phyloP scores from a whole-genome alignment of 2,329 filamentous ascomycete genomes.

The Eurotiales sp. region DNA sequence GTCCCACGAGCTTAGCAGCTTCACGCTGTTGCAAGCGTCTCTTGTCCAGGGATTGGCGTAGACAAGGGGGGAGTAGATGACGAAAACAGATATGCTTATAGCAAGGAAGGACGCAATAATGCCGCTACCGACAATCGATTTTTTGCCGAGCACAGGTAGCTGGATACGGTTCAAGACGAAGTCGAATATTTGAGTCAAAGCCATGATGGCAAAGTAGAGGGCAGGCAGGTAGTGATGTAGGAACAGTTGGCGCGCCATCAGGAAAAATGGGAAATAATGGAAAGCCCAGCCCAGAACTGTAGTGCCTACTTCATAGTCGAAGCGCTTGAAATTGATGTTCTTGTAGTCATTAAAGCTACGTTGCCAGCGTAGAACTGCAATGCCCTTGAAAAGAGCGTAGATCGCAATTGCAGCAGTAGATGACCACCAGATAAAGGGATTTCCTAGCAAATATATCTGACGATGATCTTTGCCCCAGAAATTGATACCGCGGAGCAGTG shows the following conservation, averaged over 20 bases:
- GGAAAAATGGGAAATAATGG: constrained; percentile 98
- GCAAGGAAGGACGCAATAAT: constrained; percentile 70
- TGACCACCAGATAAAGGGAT: constrained; percentile 92
- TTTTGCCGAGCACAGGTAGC: constrained; percentile 63
- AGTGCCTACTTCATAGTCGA: constrained; percentile 93
- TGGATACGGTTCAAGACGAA: constrained; percentile 72
- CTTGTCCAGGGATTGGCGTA: constrained; percentile 96
- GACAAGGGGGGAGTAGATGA: constrained; percentile 79
- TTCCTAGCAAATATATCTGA: constrained; percentile 94
- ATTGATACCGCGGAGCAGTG: constrained; percentile 91
- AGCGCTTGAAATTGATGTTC: constrained; percentile 82
- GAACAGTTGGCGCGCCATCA: constrained; percentile 98
- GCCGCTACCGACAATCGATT: constrained; percentile 70
- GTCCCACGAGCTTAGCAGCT: constrained; percentile 87
- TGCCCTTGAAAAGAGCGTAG: constrained; percentile 79
- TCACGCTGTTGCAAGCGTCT: constrained; percentile 77
- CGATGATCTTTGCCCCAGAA: constrained; percentile 96
- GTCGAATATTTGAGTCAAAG: constrained; percentile 85
- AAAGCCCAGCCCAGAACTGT: constrained; percentile 91
- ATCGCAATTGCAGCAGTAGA: constrained; percentile 72
- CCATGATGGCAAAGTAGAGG: constrained; percentile 89
- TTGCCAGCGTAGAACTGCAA: constrained; percentile 90
- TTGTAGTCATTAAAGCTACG: constrained; percentile 84
- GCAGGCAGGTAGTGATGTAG: constrained; percentile 98
- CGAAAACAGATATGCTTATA: constrained; percentile 71